A percentile compares a stretch with the other conserved stretches of the same genome.
phyloP scores from a whole-genome alignment of 1,139 yeast genomes.

The Oligophagozyma castellii region DNA sequence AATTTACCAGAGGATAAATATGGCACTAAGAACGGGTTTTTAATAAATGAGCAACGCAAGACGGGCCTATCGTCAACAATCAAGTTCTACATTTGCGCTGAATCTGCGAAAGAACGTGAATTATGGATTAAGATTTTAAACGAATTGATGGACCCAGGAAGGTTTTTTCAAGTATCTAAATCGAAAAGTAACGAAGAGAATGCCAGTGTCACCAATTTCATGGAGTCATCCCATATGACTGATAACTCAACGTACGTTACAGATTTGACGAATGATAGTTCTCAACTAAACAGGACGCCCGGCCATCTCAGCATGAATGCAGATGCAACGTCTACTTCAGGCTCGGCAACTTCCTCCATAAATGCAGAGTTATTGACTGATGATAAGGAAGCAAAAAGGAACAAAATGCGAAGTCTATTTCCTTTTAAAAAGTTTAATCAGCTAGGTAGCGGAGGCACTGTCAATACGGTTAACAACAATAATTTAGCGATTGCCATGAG shows the following conservation, averaged over 20 bases:
- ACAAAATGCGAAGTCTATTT: conserved; percentile 45
- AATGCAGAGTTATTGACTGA: conserved; percentile 16
- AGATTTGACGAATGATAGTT: conserved; percentile 7
- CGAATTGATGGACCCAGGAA: conserved; percentile 28
- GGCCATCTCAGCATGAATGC: conserved; percentile 4
- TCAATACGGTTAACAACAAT: not conserved
- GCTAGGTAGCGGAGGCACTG: not conserved
- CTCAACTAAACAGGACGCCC: conserved; percentile 2
- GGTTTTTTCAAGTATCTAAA: not conserved
- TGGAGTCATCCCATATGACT: conserved; percentile 4
- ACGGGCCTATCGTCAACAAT: conserved; percentile 41
- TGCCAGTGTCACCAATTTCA: conserved; percentile 1
- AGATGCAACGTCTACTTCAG: conserved; percentile 4
- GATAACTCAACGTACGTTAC: conserved; percentile 11
- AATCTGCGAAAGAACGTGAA: conserved; percentile 67
- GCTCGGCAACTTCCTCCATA: conserved; percentile 7
- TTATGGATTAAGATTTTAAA: conserved; percentile 56
- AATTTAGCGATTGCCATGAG: not conserved
- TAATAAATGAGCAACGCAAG: conserved; percentile 51
- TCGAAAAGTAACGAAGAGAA: conserved; percentile 1
- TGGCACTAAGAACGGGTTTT: conserved; percentile 67
- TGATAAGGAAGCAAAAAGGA: conserved; percentile 30
- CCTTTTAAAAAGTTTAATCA: conserved; percentile 34
- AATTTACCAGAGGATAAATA: conserved; percentile 52
- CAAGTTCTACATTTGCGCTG: conserved; percentile 71